Percentiles rank a stretch among this genome's conserved stretches.
phyloP scores from a whole-genome alignment of 1,139 yeast genomes.

The Eremothecium sinecaudum region DNA sequence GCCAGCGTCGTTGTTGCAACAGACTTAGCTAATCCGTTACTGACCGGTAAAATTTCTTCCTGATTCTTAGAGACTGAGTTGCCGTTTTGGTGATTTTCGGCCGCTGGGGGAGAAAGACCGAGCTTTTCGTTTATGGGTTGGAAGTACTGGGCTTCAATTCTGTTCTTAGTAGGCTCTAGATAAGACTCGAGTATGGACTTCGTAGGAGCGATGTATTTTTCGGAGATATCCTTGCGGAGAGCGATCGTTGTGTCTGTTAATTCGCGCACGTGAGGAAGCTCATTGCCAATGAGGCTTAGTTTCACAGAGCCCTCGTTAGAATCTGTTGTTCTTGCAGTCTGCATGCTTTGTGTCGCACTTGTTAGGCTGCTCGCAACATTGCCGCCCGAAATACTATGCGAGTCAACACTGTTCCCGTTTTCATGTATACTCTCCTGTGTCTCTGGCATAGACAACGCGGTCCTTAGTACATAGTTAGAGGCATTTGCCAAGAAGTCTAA shows the following conservation, averaged over 20 bases:
- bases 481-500: slow-evolving; percentile 28
- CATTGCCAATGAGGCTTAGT: background rate
- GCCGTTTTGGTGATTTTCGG: slow-evolving; percentile 15
- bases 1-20: too few species aligned
- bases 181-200: slow-evolving; percentile 13
- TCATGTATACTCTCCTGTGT: slow-evolving; percentile 4
- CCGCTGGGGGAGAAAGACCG: too few species aligned
- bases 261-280: slow-evolving; percentile 26
- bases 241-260: slow-evolving; percentile 24
- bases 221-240: slow-evolving; percentile 19
- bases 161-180: slow-evolving; percentile 20
- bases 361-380: slow-evolving; percentile 2
- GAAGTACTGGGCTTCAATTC: slow-evolving; percentile 16
- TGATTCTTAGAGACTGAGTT: slow-evolving; percentile 23
- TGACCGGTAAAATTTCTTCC: too few species aligned
- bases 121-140: slow-evolving; percentile 13
- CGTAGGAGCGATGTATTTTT: slow-evolving; percentile 14
- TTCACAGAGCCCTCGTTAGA: background rate
- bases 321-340: background rate
- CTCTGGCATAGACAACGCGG: slow-evolving; percentile 22
- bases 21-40: too few species aligned
- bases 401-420: slow-evolving; percentile 4
- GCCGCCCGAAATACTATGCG: slow-evolving; percentile 7
- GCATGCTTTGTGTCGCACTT: background rate
- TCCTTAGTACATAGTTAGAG: slow-evolving; percentile 22